Percentiles rank a stretch among this genome's conserved stretches.
Conservation (phyloP, 2,329 filamentous ascomycete genomes). For the Colletotrichum sp. region DNA sequence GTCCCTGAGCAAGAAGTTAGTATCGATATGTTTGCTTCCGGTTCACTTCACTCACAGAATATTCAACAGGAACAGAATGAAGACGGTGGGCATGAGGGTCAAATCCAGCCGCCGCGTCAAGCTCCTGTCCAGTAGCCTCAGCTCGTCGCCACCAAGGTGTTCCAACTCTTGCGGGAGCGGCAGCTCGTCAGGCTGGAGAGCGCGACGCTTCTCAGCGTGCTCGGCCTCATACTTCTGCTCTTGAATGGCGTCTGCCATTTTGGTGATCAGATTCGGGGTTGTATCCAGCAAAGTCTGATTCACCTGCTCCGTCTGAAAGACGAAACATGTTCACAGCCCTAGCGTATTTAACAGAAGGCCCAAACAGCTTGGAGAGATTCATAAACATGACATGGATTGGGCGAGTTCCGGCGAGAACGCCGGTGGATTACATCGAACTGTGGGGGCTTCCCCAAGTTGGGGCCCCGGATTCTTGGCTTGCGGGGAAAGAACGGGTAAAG, state of each 20-base stretch:
- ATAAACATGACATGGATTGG: not conserved
- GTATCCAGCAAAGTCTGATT: not conserved
- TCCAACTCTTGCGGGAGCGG: not conserved
- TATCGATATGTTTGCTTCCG: no score
- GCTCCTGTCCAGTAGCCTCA: not conserved
- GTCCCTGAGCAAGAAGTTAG: constrained; percentile 18
- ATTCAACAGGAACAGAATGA: not conserved
- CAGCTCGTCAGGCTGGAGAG: not conserved
- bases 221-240: not conserved
- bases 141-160: not conserved
- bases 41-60: not conserved
- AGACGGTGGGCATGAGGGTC: not conserved
- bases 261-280: not conserved
- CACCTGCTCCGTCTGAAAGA: not conserved
- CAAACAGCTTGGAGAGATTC: not conserved
- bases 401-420: not conserved
- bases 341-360: not conserved
- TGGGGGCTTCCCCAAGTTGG: not conserved
- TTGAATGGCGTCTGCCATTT: not conserved
- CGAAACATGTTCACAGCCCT: not conserved
- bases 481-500: not conserved
- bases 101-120: not conserved
- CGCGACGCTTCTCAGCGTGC: not conserved
- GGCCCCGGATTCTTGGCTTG: constrained; percentile 11
- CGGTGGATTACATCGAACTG: not conserved